phyloP scores from a whole-genome alignment of 2,329 filamentous ascomycete genomes.

The Incumbomyces delicatus region DNA sequence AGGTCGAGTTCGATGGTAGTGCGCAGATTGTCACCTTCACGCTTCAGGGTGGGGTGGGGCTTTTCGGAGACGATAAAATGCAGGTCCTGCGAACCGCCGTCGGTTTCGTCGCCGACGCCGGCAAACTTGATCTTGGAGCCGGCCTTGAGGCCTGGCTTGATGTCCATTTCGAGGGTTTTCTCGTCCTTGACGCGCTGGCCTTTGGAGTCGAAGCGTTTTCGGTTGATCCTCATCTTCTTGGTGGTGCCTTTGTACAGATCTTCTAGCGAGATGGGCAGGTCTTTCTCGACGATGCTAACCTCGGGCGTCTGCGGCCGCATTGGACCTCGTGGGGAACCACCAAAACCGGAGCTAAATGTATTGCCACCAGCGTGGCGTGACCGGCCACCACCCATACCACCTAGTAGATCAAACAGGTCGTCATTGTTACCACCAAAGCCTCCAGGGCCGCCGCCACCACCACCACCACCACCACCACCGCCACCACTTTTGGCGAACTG shows the following conservation, averaged over 20 bases:
- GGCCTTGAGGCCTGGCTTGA: conserved; percentile 91
- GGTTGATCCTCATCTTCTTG: conserved; percentile 98
- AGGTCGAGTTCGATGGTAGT: conserved; percentile 71
- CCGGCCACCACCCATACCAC: conserved; percentile 40
- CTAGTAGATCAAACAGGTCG: conserved; percentile 7
- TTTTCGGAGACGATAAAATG: conserved; percentile 96
- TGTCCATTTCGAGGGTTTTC: conserved; percentile 84
- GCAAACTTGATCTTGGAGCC: conserved; percentile 98
- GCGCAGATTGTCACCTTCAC: conserved; percentile 79
- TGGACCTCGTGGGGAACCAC: conserved; percentile 14
- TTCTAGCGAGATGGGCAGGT: conserved; percentile 70
- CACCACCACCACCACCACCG: conserved; percentile 33
- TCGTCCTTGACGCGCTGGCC: conserved; percentile 82
- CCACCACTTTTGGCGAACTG: conserved; percentile 61
- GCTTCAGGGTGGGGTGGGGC: conserved; percentile 71
- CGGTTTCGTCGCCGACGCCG: conserved; percentile 92
- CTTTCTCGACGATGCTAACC: conserved; percentile 80
- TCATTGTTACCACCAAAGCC: background rate
- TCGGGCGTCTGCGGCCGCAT: conserved; percentile 54
- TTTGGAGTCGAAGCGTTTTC: conserved; percentile 79
- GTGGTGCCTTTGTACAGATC: conserved; percentile 78
- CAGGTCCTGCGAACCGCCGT: conserved; percentile 87
- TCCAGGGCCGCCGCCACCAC: conserved; percentile 26
- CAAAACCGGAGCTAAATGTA: conserved; percentile 22
- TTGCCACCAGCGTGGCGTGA: conserved; percentile 32